Base-by-base conservation (phyloP, 163 green algal species). In the Scenedesmus sp. region DNA sequence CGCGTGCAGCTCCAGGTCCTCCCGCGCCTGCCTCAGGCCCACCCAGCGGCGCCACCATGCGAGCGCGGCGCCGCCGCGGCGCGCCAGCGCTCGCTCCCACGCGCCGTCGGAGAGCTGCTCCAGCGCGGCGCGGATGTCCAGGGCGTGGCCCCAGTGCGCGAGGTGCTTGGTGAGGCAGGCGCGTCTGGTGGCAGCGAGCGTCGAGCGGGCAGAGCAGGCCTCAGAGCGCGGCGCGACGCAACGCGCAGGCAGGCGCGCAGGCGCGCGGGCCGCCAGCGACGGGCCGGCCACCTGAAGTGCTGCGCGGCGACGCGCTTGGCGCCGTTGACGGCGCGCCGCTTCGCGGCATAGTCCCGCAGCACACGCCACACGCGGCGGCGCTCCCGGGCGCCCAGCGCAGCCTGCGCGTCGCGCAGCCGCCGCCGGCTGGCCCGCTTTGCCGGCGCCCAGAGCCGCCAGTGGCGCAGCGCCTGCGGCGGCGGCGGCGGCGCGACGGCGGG, bases 241-340 rank as follows among this genome's bases (percentile, higher is more conserved):
- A n/a, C n/a, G n/a, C n/a, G n/a, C n/a, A n/a, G n/a, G n/a, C n/a
- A n/a, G n/a, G n/a, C n/a, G n/a, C n/a, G n/a, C n/a, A n/a, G n/a
- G n/a, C n/a, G n/a, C n/a, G n/a, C n/a, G n/a, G n/a, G n/a, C n/a
- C n/a, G n/a, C n/a, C n/a, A n/a, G n/a, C n/a, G n/a, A n/a, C n/a
- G n/a, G n/a, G n/a, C n/a, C n/a, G n/a, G n/a, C n/a, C 17, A 80
- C 72, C 72, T 80, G 72, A 80, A 71, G 47, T 72, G 72, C 31
- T 58, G 42, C 13, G 54, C 24, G 4, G 58, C 48, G 14, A 51
- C 20, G 22, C 39, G 57, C 26, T 63, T 71, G 17, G 10, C 31
- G 22, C 17, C 10, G 7, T 33, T 7, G 4, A 14, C 28, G 20
- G 28, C 50, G 28, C 72, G 57, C 20, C 60, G 72, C 47, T 28